Evolutionary conservation across 148 eudicot genomes (phyloP), one percentile per base, ranked within the genome.

Genomic region (Pouteria glomerata): DNA sequence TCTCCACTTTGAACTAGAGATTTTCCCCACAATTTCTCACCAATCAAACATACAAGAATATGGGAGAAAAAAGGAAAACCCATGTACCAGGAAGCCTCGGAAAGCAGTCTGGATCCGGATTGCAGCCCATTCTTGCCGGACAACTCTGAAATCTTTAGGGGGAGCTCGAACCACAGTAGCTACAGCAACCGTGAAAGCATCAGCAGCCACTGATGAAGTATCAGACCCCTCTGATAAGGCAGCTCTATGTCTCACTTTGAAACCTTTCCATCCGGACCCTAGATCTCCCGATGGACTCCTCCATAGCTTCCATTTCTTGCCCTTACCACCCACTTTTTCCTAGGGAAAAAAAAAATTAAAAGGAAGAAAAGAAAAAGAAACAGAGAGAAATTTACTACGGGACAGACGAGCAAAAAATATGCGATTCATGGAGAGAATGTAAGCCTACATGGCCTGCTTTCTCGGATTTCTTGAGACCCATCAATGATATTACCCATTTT

Each of bases 51-150:
- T 30, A 16, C 1, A 50, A 59, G 4, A 21, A 60, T 44, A 12
- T 3, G 56, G 72, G 44, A 35, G 12, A 18, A 56, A 71, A 4
- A 41, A 26, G 30, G 31, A 51, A 63, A 37, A 51, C 66, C 52
- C 57, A 66, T 26, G 50, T 81, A 92, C 99, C 97, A 96, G 78
- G 68, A 95, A 88, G 15, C 89, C 97, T 15, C 97, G 90, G 73
- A 90, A 92, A 1, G 97, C 84, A 23, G 99, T 96, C 82, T 96
- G 97, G 74, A 96, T 88, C 34, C 99, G 89, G 69, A 92, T 87
- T 30, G 97, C 94, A 71, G 97, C 99, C 96, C 99, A 88, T 83
- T 96, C 96, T 77, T 87, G 79, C 79, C 90, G 81, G 27, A 96
- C 90, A 78, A 70, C 91, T 63, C 65, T 86, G 76, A 96, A 96